Evolutionary conservation across 805 yeast genomes (phyloP).

Genomic region (Candida takata): DNA sequence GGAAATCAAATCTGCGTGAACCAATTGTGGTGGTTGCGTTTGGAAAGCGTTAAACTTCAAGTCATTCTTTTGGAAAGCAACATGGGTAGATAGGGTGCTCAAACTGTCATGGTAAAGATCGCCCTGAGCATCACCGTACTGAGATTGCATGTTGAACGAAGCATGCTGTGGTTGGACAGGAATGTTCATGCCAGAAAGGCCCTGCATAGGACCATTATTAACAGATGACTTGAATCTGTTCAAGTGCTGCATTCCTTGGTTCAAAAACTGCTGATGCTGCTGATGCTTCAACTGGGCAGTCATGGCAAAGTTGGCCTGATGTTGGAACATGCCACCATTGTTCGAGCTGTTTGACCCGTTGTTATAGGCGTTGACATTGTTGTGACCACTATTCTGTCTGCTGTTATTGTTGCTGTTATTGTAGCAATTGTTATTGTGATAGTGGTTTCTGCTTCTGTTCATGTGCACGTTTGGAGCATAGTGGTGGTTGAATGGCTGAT

Average conservation of each 20-base stretch:
- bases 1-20: constrained; percentile 9
- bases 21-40: constrained; percentile 11
- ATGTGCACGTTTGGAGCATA: constrained; percentile 25
- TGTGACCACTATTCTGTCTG: constrained; percentile 5
- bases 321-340: constrained; percentile 6
- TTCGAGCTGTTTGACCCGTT: constrained; percentile 3
- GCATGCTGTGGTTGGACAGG: too few relatives aligned
- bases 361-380: constrained; percentile 3
- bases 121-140: too few relatives aligned
- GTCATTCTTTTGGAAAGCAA: constrained; percentile 1
- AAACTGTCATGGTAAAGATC: too few relatives aligned
- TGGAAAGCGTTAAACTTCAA: constrained; percentile 10
- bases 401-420: constrained; percentile 5
- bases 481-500: constrained; percentile 25
- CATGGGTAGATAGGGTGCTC: too few relatives aligned
- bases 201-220: too few relatives aligned
- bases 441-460: constrained; percentile 12
- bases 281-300: constrained; percentile 22
- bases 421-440: constrained; percentile 4
- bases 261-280: constrained; percentile 19
- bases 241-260: constrained; percentile 14
- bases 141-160: too few relatives aligned
- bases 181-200: too few relatives aligned
- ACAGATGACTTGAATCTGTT: constrained; percentile 14
- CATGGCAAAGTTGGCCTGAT: constrained; percentile 14